Conservation (phyloP, 2,329 filamentous ascomycete genomes). For the Trichoderma citrinoviride region DNA sequence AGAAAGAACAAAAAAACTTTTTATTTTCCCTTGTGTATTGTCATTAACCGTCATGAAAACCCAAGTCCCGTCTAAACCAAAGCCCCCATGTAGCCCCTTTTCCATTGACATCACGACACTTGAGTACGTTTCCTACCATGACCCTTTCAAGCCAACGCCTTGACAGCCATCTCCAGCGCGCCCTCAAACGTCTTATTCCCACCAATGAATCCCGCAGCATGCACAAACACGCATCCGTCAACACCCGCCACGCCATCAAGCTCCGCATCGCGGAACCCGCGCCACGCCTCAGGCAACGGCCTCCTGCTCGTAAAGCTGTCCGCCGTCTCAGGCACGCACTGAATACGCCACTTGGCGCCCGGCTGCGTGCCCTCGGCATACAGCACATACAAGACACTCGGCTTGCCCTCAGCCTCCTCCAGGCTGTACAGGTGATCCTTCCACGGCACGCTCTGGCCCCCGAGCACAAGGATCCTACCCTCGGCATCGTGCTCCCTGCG, state of each 20-base stretch:
- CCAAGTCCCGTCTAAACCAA: no score
- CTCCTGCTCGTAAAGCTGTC: conserved; percentile 91
- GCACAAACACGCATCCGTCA: conserved; percentile 82
- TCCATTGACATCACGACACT: neutral
- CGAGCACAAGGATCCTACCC: conserved; percentile 79
- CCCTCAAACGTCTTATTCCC: conserved; percentile 92
- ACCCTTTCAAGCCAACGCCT: conserved; percentile 53
- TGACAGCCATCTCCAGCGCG: conserved; percentile 78
- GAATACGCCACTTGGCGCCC: conserved; percentile 86
- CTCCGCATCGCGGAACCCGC: conserved; percentile 83
- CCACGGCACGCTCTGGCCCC: conserved; percentile 80
- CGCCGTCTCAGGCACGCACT: conserved; percentile 80
- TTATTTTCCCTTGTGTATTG: no score
- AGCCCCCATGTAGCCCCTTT: no score
- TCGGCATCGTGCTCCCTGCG: conserved; percentile 66
- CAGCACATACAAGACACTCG: conserved; percentile 73
- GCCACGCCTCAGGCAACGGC: conserved; percentile 86
- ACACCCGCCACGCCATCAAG: conserved; percentile 70
- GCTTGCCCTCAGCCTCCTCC: conserved; percentile 64
- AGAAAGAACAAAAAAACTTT: no score
- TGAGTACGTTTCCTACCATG: neutral
- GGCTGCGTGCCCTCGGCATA: conserved; percentile 79
- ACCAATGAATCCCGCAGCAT: conserved; percentile 93
- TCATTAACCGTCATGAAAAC: no score
- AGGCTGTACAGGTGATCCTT: conserved; percentile 92